Percentiles rank a stretch among this genome's conserved stretches.
These are phyloP conservation scores for Mrakia gelida DNA, from an alignment of 768 basidiomycete genomes.

Conservation along the genomic window DNA sequence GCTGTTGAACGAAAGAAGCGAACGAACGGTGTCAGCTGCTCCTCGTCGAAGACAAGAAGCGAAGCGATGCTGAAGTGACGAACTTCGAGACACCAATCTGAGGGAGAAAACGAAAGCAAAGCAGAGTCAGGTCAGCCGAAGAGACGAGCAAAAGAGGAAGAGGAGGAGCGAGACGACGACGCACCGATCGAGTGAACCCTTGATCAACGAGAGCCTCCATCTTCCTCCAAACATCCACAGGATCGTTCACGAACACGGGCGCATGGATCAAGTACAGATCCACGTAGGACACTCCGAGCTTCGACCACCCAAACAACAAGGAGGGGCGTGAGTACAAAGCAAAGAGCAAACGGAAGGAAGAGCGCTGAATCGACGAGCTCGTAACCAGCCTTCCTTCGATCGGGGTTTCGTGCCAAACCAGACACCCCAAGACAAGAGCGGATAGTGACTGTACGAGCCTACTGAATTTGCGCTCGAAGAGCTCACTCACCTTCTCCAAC, in stretches of 20 bases:
- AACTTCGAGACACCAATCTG: conserved; percentile 20
- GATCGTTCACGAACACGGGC: conserved; percentile 19
- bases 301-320: conserved; percentile 45
- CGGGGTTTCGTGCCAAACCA: too few relatives aligned
- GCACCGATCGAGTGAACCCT: conserved; percentile 20
- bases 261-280: conserved; percentile 64
- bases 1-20: not conserved
- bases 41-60: not conserved
- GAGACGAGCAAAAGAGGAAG: not conserved
- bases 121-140: not conserved
- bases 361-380: too few relatives aligned
- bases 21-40: not conserved
- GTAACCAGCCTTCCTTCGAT: too few relatives aligned
- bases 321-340: too few relatives aligned
- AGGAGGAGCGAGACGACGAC: too few relatives aligned
- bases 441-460: too few relatives aligned
- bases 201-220: conserved; percentile 24
- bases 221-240: conserved; percentile 18
- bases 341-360: conserved; percentile 9
- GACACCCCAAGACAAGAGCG: too few relatives aligned
- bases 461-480: too few relatives aligned
- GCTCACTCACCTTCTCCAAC: conserved; percentile 45
- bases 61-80: not conserved
- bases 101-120: not conserved
- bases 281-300: conserved; percentile 43